Base-by-base conservation (phyloP, 495 filamentous ascomycete genomes). In the Diplogelasinospora grovesii region DNA sequence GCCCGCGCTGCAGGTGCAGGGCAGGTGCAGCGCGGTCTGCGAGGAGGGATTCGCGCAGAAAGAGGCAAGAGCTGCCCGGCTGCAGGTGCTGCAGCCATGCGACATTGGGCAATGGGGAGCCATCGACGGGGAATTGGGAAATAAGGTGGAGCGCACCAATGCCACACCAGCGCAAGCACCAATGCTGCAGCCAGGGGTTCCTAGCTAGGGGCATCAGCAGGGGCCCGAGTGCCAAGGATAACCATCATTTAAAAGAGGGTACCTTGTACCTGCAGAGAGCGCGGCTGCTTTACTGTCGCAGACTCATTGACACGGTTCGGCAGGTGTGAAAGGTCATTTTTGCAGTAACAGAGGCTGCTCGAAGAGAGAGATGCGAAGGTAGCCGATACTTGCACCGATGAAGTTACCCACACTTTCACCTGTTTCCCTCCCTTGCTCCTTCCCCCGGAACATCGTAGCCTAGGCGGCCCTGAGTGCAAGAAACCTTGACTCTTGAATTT, bases 81-180 rank as follows among this genome's bases (percentile, higher is more conserved):
- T 11, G n/a, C 16, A 16, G 14, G 36, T 22, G 10, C 4, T 3
- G 22, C 25, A 27, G 36, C 36, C 15, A n/a, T 18, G 37, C 15
- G 16, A 19, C 22, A 32, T 14, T 30, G 33, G 40, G 41, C 18
- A 16, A 39, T 16, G 39, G 45, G 25, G 19, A 11, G 25, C 28
- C 9, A 21, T 35, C 46, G 29, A 46, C 37, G 45, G 45, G 45
- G 46, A 46, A 45, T 54, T 48, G 54, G 54, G 48, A 56, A 53
- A 53, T 50, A 52, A 49, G 53, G 45, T 51, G 45, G 56, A 56
- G 42, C 43, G 43, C 21, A 25, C 46, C 46, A 49, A 49, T 49
- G 24, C 46, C 41, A 49, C 45, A 26, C 46, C 46, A 48, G 37
- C 24, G 36, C 40, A 29, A 23, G 22, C 11, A 5, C 9, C 36